These are phyloP conservation scores for Hirsutella minnesotensis DNA, from an alignment of 2,329 filamentous ascomycete genomes.

Conservation along the genomic window DNA sequence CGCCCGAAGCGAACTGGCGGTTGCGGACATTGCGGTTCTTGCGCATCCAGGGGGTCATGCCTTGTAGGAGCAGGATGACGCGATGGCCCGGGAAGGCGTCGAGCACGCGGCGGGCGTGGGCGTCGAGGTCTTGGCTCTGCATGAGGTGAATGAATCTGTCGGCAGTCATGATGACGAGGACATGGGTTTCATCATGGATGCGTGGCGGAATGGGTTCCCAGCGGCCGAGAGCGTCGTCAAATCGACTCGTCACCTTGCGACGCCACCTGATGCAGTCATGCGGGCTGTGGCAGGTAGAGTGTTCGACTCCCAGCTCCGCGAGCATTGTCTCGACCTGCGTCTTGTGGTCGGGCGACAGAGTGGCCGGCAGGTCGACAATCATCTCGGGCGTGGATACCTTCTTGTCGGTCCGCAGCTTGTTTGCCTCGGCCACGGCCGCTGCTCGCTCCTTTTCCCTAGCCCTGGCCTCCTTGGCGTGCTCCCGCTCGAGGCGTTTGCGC, in stretches of 20 bases:
- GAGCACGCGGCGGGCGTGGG: constrained; percentile 46
- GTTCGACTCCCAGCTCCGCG: constrained; percentile 34
- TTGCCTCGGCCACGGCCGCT: constrained; percentile 58
- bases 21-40: constrained; percentile 59
- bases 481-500: constrained; percentile 42
- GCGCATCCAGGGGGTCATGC: constrained; percentile 51
- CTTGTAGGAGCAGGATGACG: constrained; percentile 62
- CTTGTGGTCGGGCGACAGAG: constrained; percentile 34
- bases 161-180: constrained; percentile 49
- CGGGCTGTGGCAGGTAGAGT: constrained; percentile 30
- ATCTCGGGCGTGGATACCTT: constrained; percentile 64
- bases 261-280: constrained; percentile 54
- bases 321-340: constrained; percentile 39
- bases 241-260: constrained; percentile 52
- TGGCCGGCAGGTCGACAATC: constrained; percentile 57
- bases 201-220: constrained; percentile 51
- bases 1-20: constrained; percentile 53
- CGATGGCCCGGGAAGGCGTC: constrained; percentile 38
- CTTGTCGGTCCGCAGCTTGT: constrained; percentile 62
- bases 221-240: constrained; percentile 45
- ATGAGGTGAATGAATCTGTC: constrained; percentile 54
- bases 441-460: constrained; percentile 50
- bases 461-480: constrained; percentile 49
- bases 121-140: constrained; percentile 38
- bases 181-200: constrained; percentile 45